Base-by-base conservation (phyloP, 164 flowering plant genomes). In the Vitis cinerea region DNA sequence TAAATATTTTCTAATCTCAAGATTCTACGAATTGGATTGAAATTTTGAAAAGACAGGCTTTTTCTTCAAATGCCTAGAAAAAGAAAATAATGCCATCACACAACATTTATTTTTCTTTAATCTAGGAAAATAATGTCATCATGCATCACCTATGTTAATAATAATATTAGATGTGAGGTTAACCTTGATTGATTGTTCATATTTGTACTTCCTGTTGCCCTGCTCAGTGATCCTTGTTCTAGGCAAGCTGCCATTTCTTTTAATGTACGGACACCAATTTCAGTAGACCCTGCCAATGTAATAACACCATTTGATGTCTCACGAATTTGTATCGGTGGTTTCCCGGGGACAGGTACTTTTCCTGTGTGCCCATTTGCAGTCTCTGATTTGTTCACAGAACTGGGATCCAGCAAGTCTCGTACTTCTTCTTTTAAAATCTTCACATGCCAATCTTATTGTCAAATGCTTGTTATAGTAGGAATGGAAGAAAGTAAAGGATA, bases 161-260 rank as follows among this genome's bases (percentile, higher is more conserved):
- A 37, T 6, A 37, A 37, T 53, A 64, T 9, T 29, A 61, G 37
- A 47, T 68, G 16, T 54, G 68, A 29, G 13, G 50, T 29, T 67
- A 29, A 94, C 99, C 99, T 96, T 58, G 99, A 96, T 71, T 96
- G 98, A 72, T 90, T 91, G 82, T 96, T 96, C 99, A 96, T 96
- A 81, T 96, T 96, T 66, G 98, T 96, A 81, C 99, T 96, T 59
- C 98, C 97, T 14, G 99, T 96, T 59, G 99, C 99, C 73, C 98
- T 79, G 83, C 88, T 86, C 73, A 92, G 67, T 50, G 99, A 96
- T 65, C 99, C 99, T 84, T 92, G 98, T 71, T 93, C 98, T 27
- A 96, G 81, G 73, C 91, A 93, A 68, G 93, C 84, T 67, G 95
- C 87, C 99, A 93, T 96, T 82, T 96, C 99, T 83, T 90, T 89